Evolutionary conservation across 1,139 yeast genomes (phyloP).

Genomic region (Yamadazyma sp.): DNA sequence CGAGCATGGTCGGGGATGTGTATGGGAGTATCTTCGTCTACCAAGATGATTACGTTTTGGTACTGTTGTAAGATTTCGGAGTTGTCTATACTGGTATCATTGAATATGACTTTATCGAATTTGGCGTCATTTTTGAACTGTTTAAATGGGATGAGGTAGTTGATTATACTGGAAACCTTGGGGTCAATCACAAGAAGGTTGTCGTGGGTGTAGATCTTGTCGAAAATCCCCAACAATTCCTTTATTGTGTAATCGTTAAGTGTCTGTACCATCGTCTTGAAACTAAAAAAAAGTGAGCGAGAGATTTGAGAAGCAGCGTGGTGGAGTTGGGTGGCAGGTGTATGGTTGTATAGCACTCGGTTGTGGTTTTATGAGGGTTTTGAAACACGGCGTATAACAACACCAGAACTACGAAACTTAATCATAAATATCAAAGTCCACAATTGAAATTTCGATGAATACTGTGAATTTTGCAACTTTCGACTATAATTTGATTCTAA

Average conservation of each 20-base stretch:
- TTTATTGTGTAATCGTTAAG: constrained; percentile 22
- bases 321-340: too few relatives aligned
- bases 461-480: too few relatives aligned
- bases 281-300: neutral
- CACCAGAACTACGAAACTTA: too few relatives aligned
- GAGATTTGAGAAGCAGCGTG: neutral
- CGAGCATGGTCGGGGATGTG: constrained; percentile 15
- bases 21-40: constrained; percentile 21
- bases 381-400: too few relatives aligned
- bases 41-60: constrained; percentile 39
- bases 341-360: too few relatives aligned
- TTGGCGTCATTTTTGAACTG: constrained; percentile 55
- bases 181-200: constrained; percentile 59
- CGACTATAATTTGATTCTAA: neutral
- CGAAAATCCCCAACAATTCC: constrained; percentile 24
- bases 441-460: too few relatives aligned
- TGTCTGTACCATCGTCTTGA: neutral
- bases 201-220: constrained; percentile 27
- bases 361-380: too few relatives aligned
- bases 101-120: constrained; percentile 55
- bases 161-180: constrained; percentile 53
- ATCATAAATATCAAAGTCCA: too few relatives aligned
- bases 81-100: constrained; percentile 16
- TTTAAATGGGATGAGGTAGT: constrained; percentile 61
- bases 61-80: constrained; percentile 16